Evolutionary conservation across 2,329 filamentous ascomycete species (phyloP), one percentile per base, ranked within the genome.

Genomic region (Botrytis squamosa): DNA sequence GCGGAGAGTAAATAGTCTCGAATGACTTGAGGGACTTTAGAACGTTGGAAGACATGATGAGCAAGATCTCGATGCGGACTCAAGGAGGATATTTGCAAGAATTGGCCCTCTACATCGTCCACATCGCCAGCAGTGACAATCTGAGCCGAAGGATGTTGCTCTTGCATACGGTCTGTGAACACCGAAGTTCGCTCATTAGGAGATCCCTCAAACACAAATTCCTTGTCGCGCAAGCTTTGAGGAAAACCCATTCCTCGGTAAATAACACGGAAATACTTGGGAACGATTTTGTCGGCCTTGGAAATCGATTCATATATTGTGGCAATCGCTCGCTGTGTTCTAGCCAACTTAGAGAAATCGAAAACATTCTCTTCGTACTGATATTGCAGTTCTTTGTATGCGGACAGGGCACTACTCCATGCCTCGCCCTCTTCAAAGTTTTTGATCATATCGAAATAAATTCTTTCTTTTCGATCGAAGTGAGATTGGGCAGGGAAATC

Each of bases 361-460:
- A 95, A 97, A 0, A 93, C 84, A 75, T 94, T 97, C 77, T 88
- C 89, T 84, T 97, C 94, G 81, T 98, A 99, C 82, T 98, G 94
- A n/a, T 86, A 84, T 66, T 95, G 93, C 70, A 99, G 89, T 83
- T 99, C 95, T 81, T 93, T 92, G 83, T 99, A 98, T 4, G 93
- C 93, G 9, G 90, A 88, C 60, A 99, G 84, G 1, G 95, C 95
- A 81, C 93, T 93, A 79, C 93, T 92, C 95, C 95, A 98, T 0
- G 94, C 94, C 81, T 94, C 92, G n/a, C 94, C 95, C 75, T 97
- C 94, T 80, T 98, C 95, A 77, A 96, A 98, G 81, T 95, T 88
- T 82, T 95, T 94, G 81, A 98, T 97, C 87, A 98, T 97, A 77
- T 94, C 89, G 79, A 98, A 97, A 83, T 97, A 98, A 68, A 98